Base-by-base conservation (phyloP, 164 flowering plant genomes). In the Annona cherimola region DNA sequence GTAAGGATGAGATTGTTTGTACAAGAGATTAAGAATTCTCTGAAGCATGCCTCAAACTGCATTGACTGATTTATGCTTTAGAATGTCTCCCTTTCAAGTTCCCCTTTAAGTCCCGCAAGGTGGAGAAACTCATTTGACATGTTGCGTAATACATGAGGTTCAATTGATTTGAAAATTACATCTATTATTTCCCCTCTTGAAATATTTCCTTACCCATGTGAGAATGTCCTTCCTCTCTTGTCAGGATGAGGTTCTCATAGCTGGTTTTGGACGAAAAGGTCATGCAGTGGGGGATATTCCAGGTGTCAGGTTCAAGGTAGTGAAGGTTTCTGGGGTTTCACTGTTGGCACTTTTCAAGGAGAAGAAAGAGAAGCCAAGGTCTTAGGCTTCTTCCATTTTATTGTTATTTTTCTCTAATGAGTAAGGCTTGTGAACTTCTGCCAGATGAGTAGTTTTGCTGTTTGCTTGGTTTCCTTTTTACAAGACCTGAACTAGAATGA, bases 221-320 rank as follows among this genome's bases (percentile, higher is more conserved):
- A 8, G 11, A 50, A 50, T 50, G 57, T 8, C n/a, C n/a, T n/a
- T 50, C 16, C 6, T 50, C 16, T 61, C 40, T 61, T 59, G 69
- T n/a, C 71, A 87, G 88, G 90, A 87, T 71, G 90, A 87, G 69
- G 88, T 87, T 3, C 75, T 86, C 82, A 86, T 86, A 74, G 90
- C 90, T 0, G 89, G 89, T 63, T 86, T 86, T 72, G 88, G 89
- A 43, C 82, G 89, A 11, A 86, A 86, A 74, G 89, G 88, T 2
- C 89, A 86, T 78, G 89, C 89, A 18, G 90, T 86, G 4, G 90
- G 88, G 69, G 88, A 86, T 85, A 86, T 86, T 81, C 88, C 90
- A 44, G 87, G 90, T 66, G 88, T 87, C 26, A 73, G 88, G 42
- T 87, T 87, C 83, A 87, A 87, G 84, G 88, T 87, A 63, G 90